Conservation (phyloP, 2,329 filamentous ascomycete genomes). For the Ceratocystis papillata region DNA sequence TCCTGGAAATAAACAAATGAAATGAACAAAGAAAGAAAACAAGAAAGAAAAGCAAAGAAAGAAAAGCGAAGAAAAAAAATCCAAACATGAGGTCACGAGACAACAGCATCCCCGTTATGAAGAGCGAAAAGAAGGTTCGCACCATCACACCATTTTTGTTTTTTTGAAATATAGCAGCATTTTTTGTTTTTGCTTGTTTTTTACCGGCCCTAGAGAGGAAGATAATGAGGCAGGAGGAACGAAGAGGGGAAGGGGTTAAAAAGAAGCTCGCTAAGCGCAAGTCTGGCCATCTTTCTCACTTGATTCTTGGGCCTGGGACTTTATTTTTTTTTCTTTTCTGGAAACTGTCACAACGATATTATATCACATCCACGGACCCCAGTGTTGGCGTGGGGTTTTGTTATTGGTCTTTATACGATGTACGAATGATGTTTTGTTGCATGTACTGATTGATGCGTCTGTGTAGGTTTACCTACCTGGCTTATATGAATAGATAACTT, state of each 20-base stretch:
- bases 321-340: background rate
- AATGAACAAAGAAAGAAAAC: conserved; percentile 24
- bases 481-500: background rate
- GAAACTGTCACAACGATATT: background rate
- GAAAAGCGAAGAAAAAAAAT: conserved; percentile 7
- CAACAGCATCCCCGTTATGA: background rate
- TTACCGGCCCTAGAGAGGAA: no score
- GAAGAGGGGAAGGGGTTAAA: no score
- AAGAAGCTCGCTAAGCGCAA: no score
- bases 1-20: conserved; percentile 23
- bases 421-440: background rate
- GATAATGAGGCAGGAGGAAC: no score
- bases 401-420: background rate
- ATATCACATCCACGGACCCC: conserved; percentile 7
- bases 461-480: background rate
- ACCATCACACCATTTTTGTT: background rate
- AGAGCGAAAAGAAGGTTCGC: background rate
- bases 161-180: no score
- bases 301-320: background rate
- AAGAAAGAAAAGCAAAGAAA: conserved; percentile 21
- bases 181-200: no score
- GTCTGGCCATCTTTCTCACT: no score
- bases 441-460: background rate
- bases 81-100: background rate
- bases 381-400: background rate